phyloP scores from a whole-genome alignment of 2,329 filamentous ascomycete species.

The Pseudogymnoascus sp. region DNA sequence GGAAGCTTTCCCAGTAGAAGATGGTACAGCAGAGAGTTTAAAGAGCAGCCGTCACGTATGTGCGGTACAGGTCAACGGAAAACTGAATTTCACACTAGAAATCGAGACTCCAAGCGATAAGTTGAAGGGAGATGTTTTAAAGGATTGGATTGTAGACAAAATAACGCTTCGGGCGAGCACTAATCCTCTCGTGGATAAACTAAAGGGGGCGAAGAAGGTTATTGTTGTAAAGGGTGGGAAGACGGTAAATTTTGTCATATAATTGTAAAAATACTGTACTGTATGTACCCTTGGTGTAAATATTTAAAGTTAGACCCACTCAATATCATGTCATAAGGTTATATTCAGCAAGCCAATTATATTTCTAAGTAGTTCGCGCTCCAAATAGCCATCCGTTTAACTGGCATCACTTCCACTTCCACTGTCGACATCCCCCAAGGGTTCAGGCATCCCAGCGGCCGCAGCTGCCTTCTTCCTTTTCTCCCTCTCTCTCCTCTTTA shows the following conservation, averaged over 20 bases:
- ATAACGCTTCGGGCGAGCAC: conserved; percentile 47
- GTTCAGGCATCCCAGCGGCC: not conserved
- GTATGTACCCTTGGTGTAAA: not conserved
- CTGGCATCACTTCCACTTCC: not conserved
- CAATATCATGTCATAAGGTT: not conserved
- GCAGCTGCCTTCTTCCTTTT: conserved; percentile 9
- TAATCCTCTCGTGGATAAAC: conserved; percentile 32
- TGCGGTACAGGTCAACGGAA: conserved; percentile 75
- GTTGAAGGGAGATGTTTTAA: conserved; percentile 37
- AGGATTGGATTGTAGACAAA: conserved; percentile 51
- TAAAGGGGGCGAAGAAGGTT: conserved; percentile 49
- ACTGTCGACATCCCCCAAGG: not conserved
- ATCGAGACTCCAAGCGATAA: conserved; percentile 44
- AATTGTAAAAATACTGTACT: not conserved
- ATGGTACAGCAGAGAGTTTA: conserved; percentile 42
- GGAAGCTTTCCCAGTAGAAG: conserved; percentile 48
- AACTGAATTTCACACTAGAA: conserved; percentile 57
- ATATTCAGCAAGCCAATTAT: not conserved
- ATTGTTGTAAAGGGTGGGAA: conserved; percentile 59
- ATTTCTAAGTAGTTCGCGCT: not conserved
- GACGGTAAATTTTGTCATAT: conserved; percentile 65
- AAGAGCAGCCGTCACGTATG: conserved; percentile 42
- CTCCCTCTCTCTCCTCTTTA: conserved; percentile 41
- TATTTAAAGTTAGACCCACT: not conserved
- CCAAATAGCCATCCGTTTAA: not conserved